phyloP scores from a whole-genome alignment of 176 grass and related monocot genomes.

The Avena insularis region DNA sequence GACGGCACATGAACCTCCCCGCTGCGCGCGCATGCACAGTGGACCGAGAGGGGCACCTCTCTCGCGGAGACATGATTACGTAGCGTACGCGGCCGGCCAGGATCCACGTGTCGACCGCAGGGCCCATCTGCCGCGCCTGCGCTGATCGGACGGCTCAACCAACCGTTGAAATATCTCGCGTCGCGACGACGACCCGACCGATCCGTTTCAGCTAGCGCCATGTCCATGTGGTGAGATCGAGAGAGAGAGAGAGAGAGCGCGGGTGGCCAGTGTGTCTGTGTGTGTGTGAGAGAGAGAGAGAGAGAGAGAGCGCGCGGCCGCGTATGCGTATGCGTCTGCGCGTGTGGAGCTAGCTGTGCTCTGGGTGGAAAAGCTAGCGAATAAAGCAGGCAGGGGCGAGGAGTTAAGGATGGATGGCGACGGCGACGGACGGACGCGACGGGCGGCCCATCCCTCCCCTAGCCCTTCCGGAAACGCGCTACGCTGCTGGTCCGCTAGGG shows the following conservation, averaged over 20 bases:
- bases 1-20: not conserved
- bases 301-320: not conserved
- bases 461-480: conserved; percentile 57
- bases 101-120: not conserved
- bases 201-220: not conserved
- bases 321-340: no score
- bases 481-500: conserved; percentile 43
- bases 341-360: not conserved
- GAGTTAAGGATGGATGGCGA: conserved; percentile 28
- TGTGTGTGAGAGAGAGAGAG: not conserved
- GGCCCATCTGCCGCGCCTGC: not conserved
- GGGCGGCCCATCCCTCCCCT: conserved; percentile 16
- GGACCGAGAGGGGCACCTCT: not conserved
- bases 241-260: not conserved
- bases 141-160: not conserved
- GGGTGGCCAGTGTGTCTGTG: not conserved
- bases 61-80: no score
- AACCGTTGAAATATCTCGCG: not conserved
- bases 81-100: not conserved
- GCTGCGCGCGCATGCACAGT: not conserved
- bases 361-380: conserved; percentile 10
- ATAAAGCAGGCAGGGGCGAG: conserved; percentile 7
- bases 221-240: not conserved
- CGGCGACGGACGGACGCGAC: conserved; percentile 10
- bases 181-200: not conserved